Conservation (phyloP, 169 alveolate genomes). For the Perkinsus chesapeaki region DNA sequence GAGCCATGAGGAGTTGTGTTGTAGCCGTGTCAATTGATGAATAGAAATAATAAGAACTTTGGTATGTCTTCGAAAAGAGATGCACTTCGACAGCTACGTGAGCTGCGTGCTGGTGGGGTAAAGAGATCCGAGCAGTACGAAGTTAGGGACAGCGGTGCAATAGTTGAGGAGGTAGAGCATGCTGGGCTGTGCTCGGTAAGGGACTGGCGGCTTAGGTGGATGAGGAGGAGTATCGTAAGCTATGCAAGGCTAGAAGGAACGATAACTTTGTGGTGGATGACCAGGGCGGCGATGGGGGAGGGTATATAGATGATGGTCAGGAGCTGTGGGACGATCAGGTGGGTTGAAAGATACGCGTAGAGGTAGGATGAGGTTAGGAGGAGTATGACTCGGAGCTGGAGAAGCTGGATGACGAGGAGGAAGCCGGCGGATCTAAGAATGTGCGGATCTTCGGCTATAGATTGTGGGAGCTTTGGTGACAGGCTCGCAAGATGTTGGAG, state of each 20-base stretch:
- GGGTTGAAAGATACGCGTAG: background rate
- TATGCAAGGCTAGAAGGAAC: slow-evolving; percentile 17
- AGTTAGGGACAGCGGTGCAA: slow-evolving; percentile 18
- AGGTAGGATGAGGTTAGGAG: background rate
- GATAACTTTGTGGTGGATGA: slow-evolving; percentile 21
- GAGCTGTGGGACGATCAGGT: slow-evolving; percentile 32
- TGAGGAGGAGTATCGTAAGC: slow-evolving; percentile 19
- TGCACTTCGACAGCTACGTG: slow-evolving; percentile 20
- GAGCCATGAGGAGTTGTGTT: background rate
- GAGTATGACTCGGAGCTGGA: background rate
- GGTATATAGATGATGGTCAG: slow-evolving; percentile 30
- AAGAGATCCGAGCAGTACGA: slow-evolving; percentile 33
- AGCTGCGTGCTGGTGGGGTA: slow-evolving; percentile 28
- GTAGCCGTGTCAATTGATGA: background rate
- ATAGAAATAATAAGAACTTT: background rate
- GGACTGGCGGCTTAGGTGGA: background rate
- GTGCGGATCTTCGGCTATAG: background rate
- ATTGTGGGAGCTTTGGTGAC: background rate
- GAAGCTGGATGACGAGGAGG: background rate
- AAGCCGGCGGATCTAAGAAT: background rate
- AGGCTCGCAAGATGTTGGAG: slow-evolving; percentile 5
- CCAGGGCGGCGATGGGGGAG: slow-evolving; percentile 8
- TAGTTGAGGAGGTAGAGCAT: slow-evolving; percentile 14
- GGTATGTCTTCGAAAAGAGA: background rate
- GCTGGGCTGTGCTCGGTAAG: background rate